Evolutionary conservation across 2,329 filamentous ascomycete species (phyloP).

Genomic region (Talaromyces piceae): DNA sequence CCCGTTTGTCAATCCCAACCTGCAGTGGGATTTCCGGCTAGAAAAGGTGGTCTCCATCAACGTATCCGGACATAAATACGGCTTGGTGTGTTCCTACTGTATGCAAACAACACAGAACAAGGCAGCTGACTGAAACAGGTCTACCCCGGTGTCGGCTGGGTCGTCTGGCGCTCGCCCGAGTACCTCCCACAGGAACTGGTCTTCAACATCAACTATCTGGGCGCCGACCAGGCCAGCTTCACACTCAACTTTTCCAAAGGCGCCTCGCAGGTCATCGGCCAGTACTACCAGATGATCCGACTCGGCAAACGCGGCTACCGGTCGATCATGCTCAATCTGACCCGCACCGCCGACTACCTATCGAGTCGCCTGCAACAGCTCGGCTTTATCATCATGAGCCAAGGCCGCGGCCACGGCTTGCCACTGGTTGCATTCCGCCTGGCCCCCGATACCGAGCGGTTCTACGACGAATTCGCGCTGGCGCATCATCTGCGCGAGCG

Average conservation of each 20-base stretch:
- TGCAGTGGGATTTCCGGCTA: constrained; percentile 88
- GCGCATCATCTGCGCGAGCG: constrained; percentile 80
- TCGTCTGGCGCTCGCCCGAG: constrained; percentile 77
- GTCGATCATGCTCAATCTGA: constrained; percentile 90
- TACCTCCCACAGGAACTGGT: constrained; percentile 84
- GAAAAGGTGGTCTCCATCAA: constrained; percentile 90
- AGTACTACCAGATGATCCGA: constrained; percentile 96
- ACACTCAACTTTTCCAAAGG: constrained; percentile 97
- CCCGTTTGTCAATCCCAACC: constrained; percentile 75
- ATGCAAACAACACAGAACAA: not conserved
- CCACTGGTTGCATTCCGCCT: constrained; percentile 88
- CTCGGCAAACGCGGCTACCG: constrained; percentile 89
- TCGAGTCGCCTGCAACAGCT: constrained; percentile 62
- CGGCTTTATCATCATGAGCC: constrained; percentile 83
- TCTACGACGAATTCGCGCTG: constrained; percentile 67
- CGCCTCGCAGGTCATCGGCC: constrained; percentile 86
- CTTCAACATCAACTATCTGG: constrained; percentile 99
- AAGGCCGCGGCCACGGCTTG: constrained; percentile 67
- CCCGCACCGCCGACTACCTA: constrained; percentile 81
- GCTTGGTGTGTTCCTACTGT: constrained; percentile 37
- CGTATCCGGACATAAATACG: constrained; percentile 84
- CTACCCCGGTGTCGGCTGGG: constrained; percentile 92
- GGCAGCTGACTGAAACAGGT: constrained; percentile 34
- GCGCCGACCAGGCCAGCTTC: constrained; percentile 90
- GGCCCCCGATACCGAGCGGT: constrained; percentile 46